Conservation (phyloP, 768 basidiomycete genomes). For the Nidula microcarpa region DNA sequence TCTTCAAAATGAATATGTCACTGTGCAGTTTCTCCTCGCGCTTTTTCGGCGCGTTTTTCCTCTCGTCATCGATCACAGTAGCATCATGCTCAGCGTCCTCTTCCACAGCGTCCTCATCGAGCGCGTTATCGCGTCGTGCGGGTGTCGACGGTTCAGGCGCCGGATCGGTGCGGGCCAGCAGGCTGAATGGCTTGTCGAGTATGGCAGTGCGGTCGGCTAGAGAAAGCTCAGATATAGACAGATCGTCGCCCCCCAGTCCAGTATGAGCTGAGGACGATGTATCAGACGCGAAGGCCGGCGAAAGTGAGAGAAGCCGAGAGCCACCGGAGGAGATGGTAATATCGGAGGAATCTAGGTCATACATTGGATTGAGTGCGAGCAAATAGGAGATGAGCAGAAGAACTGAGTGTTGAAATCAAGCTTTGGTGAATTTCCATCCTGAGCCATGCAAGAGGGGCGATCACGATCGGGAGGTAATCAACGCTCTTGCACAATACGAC, state of each 20-base stretch:
- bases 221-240: slow-evolving; percentile 34
- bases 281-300: slow-evolving; percentile 17
- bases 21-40: slow-evolving; percentile 74
- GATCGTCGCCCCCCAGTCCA: slow-evolving; percentile 24
- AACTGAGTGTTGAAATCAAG: too few species aligned
- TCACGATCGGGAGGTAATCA: too few species aligned
- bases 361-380: too few species aligned
- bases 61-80: too few species aligned
- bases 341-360: too few species aligned
- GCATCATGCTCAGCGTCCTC: not conserved
- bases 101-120: not conserved
- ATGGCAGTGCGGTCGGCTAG: slow-evolving; percentile 21
- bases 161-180: not conserved
- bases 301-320: slow-evolving; percentile 27
- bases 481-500: too few species aligned
- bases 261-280: too few species aligned
- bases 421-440: too few species aligned
- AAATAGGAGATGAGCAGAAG: too few species aligned
- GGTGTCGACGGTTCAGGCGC: not conserved
- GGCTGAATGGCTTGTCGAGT: slow-evolving; percentile 14
- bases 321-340: slow-evolving; percentile 7
- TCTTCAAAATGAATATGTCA: slow-evolving; percentile 69
- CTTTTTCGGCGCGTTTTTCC: slow-evolving; percentile 14
- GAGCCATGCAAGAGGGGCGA: too few species aligned
- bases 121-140: not conserved